Evolutionary conservation across 1,284 basidiomycete genomes (phyloP).

Genomic region (Boletus hoseneyae): DNA sequence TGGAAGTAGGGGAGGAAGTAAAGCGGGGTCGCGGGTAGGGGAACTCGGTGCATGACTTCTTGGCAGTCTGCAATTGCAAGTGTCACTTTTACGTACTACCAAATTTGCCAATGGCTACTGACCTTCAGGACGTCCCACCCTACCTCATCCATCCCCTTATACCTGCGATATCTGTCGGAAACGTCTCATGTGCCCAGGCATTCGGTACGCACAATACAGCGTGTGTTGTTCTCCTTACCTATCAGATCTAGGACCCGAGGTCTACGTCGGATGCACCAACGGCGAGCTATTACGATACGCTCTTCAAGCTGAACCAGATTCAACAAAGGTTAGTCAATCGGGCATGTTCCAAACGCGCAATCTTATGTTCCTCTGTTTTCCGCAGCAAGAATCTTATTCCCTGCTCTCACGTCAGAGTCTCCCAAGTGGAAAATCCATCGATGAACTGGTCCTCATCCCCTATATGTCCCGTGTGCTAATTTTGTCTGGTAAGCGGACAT

Average conservation of each 20-base stretch:
- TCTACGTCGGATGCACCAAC: slow-evolving; percentile 72
- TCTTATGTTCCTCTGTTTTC: neutral
- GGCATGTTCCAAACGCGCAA: neutral
- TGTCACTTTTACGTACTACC: slow-evolving; percentile 19
- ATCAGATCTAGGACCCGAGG: slow-evolving; percentile 52
- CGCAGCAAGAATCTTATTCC: slow-evolving; percentile 59
- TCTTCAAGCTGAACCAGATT: slow-evolving; percentile 50
- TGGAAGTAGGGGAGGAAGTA: slow-evolving; percentile 3
- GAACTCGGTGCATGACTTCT: slow-evolving; percentile 7
- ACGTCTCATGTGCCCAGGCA: slow-evolving; percentile 42
- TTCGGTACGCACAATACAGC: slow-evolving; percentile 40
- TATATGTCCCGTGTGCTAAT: slow-evolving; percentile 70
- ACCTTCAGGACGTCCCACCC: slow-evolving; percentile 49
- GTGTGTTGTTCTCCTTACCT: slow-evolving; percentile 7
- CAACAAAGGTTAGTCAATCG: slow-evolving; percentile 43
- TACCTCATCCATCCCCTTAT: slow-evolving; percentile 57
- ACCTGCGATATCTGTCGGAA: slow-evolving; percentile 38
- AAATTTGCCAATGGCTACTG: slow-evolving; percentile 20
- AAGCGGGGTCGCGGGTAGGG: slow-evolving; percentile 3
- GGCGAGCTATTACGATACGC: slow-evolving; percentile 68
- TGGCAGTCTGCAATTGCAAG: neutral
- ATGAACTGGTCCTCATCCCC: slow-evolving; percentile 75
- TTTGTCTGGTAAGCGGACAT: slow-evolving; percentile 53
- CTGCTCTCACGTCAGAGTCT: slow-evolving; percentile 66
- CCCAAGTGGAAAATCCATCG: slow-evolving; percentile 61